Evolutionary conservation across 495 filamentous ascomycete genomes (phyloP), one percentile per base, ranked within the genome.

Genomic region (Lasiosphaeris hirsuta): DNA sequence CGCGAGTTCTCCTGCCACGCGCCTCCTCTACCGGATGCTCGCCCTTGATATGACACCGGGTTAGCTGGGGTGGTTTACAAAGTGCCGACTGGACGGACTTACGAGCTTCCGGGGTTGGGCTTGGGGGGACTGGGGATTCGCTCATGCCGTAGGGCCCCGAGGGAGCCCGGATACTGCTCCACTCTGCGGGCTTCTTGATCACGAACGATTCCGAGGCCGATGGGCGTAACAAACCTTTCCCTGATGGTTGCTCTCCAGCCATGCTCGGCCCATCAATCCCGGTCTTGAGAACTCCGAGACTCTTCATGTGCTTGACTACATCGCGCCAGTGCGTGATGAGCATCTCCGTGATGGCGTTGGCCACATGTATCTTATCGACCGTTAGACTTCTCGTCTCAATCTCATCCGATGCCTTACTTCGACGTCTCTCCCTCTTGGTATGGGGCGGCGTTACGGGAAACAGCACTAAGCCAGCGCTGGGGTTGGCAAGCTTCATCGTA

Each of bases 301-400:
- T 72, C 46, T 64, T 74, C 73, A 81, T 77, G 33, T 86, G 78
- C 49, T 69, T 73, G 64, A 84, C 80, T 5, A 84, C 76, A 19
- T 84, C 81, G 19, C 76, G 71, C 83, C 83, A 86, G 50, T 82
- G 73, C 11, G 73, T 70, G 51, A 85, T 78, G 11, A 85, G 68
- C 77, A 84, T 83, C 70, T 84, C 81, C 5, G 80, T 69, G 44
- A 86, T 76, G 15, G 64, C 66, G 39, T 81, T 83, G 0, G 81
- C 79, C 38, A 82, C 65, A 43, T 76, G 76, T 34, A 81, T 68
- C 44, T 75, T 78, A 63, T 80, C 73, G n/a, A 79, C 63, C 3
- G 67, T 53, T 13, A 56, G 54, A 13, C 60, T 35, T 0, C 62
- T 52, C 7, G 15, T 7, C 8, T 64, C 39, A 4, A 47, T 47